Evolutionary conservation across 2,329 filamentous ascomycete genomes (phyloP), one percentile per base, ranked within the genome.

Genomic region (Pyrenophora seminiperda): DNA sequence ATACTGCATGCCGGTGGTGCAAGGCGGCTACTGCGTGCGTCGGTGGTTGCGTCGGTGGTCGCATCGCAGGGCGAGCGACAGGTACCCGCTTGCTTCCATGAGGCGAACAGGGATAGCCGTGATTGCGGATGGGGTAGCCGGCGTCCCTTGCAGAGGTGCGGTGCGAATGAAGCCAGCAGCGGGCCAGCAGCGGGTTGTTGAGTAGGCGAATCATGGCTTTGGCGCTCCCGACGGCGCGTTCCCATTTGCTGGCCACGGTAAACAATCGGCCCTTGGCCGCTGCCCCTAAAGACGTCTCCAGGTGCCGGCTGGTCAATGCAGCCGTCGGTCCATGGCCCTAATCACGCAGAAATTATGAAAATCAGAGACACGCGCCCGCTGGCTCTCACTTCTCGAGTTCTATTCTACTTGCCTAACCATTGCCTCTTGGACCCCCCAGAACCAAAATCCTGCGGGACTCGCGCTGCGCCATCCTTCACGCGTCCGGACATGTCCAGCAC

Each of bases 261-360:
- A 31, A 38, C 33, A 36, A 31, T 46, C 42, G 49, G 48, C 51
- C 47, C 47, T 48, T 59, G 47, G 51, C 47, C 22, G 41, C 30
- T 47, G 29, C 62, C 61, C 59, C 56, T 58, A 62, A 57, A 50
- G 41, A 32, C 30, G 59, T 50, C 53, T 39, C 47, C 45, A 43
- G 19, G 20, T 38, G 44, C 39, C 48, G 31, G 45, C 45, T 51
- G 56, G 58, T 38, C 57, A 37, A 53, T 62, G 58, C 62, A 50
- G 45, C 46, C 58, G 50, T 47, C 53, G 41, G 51, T 56, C 53
- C 31, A 62, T 41, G 58, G 52, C 29, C 40, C 57, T 47, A 59
- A 58, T 52, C 57, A 59, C 53, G 56, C 50, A 56, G 46, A 53
- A 45, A 53, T 59, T 59, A 56, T 53, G 50, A 43, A 47, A 55